Evolutionary conservation across 73 alveolate genomes (phyloP), one percentile per base, ranked within the genome.

Genomic region (Blepharisma japonicum): DNA sequence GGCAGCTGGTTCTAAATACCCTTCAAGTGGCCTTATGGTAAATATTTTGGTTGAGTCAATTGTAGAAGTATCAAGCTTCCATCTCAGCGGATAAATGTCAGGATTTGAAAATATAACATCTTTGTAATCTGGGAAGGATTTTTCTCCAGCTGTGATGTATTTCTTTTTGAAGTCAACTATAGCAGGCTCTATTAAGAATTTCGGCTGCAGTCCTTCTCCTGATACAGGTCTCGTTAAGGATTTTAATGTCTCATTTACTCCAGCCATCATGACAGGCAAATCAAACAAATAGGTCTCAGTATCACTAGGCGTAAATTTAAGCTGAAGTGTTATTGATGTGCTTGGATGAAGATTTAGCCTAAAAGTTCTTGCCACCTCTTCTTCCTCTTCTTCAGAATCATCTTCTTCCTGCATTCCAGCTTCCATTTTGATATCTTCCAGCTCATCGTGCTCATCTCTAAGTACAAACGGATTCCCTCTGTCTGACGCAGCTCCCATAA

Each of bases 151-250:
- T 14, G 96, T 94, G 77, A 93, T 91, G 14, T 90, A 92, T 50
- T 90, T 93, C 79, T 91, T 90, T 38, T 88, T 90, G 74, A 93
- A 93, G 74, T 91, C 91, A 11, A 90, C 86, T 6, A 68, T 84
- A 45, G 90, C 56, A 8, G 96, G 96, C 27, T 88, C 94, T 80
- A 93, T 83, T 20, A 93, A 80, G 83, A 93, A 93, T 79, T 94
- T 76, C 6, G 98, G 96, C 81, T 93, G 92, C 7, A 96, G 86
- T 42, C 98, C 98, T 71, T 93, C 94, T 42, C 99, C 98, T 32
- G 89, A 91, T 2, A 96, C 91, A 6, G 82, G 81, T 81, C 98
- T 82, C 55, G 84, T 89, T 38, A 96, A 78, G 56, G 97, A 90
- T 66, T 85, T 93, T 27, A 93, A 82, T 76, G 89, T 96, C 50